Conservation (phyloP, 305 asterid genomes). For the Stenogyne calaminthoides region DNA sequence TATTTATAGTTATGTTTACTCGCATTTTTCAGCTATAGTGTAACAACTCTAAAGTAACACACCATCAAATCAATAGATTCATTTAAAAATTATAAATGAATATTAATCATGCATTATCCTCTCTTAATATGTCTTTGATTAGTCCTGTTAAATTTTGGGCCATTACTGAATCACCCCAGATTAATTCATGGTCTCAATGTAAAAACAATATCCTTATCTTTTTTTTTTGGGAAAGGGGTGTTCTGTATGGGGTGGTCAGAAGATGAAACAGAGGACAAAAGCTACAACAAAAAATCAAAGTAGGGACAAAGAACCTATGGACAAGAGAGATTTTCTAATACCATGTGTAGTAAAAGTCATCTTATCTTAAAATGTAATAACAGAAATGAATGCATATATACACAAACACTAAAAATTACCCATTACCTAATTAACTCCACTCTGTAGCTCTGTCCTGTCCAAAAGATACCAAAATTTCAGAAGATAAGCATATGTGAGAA, state of each 20-base stretch:
- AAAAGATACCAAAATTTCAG: conserved; percentile 5
- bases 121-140: not conserved
- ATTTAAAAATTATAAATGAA: too few relatives aligned
- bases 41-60: not conserved
- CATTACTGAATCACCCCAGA: not conserved
- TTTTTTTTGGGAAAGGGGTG: too few relatives aligned
- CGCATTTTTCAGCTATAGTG: too few relatives aligned
- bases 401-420: conserved; percentile 12
- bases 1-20: too few relatives aligned
- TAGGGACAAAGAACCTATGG: conserved; percentile 17
- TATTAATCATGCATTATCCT: not conserved
- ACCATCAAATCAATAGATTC: not conserved
- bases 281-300: not conserved
- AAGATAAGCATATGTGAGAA: conserved; percentile 20
- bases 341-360: conserved; percentile 26
- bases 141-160: not conserved
- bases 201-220: too few relatives aligned
- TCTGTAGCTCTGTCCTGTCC: conserved; percentile 15
- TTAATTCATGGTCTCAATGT: too few relatives aligned
- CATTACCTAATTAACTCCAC: conserved; percentile 25
- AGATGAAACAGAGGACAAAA: too few relatives aligned
- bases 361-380: conserved; percentile 31
- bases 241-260: too few relatives aligned
- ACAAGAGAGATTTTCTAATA: not conserved
- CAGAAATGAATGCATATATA: conserved; percentile 33